Base-by-base conservation (phyloP, 2,329 filamentous ascomycete species). In the Harringtonia aguacate region DNA sequence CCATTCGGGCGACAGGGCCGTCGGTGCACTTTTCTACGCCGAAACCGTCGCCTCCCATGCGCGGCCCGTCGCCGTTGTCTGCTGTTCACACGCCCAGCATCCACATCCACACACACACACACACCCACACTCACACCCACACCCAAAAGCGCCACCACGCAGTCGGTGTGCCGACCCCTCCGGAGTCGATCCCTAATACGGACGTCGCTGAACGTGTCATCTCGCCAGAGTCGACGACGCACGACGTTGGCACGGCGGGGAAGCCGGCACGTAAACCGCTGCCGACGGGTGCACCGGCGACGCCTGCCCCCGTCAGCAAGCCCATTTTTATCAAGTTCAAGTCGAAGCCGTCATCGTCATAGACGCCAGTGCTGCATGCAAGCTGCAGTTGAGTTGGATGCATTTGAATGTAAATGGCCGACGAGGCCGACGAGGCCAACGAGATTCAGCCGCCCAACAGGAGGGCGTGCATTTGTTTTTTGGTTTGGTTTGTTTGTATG, bases 251-350 rank as follows among this genome's bases (percentile, higher is more conserved):
- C n/a, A n/a, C n/a, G n/a, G n/a, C n/a, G n/a, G n/a, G n/a, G n/a
- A 50, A 50, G 30, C 46, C 46, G 27, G 43, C 30, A 4, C 47
- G 51, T 1, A 53, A 50, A 45, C 50, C 50, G 13, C 40, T 54
- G 41, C 52, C 52, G 12, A 46, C 45, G 0, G 44, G 46, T 4
- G 27, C 34, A n/a, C 36, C 42, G 5, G 13, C 40, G 6, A 4
- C 44, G 3, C 14, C 44, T 4, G 20, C 41, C 13, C 39, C 49
- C 7, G 29, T 33, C 10, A 39, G 41, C 20, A 52, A 49, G 22
- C 43, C 45, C 2, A 50, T 52, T 10, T 35, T 52, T 10, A 52
- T 50, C 28, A 52, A 49, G 39, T 49, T 53, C 33, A 53, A 53
- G 48, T 41, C 44, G 15, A 52, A 52, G 42, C 24, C 48, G 36